These are phyloP conservation scores for Nicotiana knightiana DNA, from an alignment of 257 asterid species.

Conservation along the genomic window DNA sequence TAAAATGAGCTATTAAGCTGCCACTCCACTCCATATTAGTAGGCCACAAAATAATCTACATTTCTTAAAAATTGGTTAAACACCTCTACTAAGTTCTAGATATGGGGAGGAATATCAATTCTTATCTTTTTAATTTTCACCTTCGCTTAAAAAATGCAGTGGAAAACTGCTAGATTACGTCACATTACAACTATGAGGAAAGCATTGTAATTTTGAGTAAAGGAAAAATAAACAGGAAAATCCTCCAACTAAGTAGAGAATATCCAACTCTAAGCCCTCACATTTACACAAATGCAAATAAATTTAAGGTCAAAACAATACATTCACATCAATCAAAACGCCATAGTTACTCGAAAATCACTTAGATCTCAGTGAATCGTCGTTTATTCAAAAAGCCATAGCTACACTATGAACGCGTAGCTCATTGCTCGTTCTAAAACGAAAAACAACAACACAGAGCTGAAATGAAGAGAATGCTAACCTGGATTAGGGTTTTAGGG, in stretches of 20 bases:
- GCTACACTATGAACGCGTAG: not conserved
- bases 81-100: not conserved
- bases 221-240: not conserved
- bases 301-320: constrained; percentile 7
- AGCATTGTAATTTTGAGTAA: not conserved
- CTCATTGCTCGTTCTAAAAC: not conserved
- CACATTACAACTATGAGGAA: not conserved
- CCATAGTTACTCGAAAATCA: constrained; percentile 4
- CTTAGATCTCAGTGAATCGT: constrained; percentile 22
- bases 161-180: too few species aligned
- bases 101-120: not conserved
- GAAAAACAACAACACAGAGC: not conserved
- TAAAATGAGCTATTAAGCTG: not conserved
- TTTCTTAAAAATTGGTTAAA: not conserved
- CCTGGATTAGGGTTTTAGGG: constrained; percentile 24
- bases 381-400: not conserved
- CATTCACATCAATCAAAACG: not conserved
- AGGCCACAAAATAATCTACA: not conserved
- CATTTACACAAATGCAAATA: constrained; percentile 11
- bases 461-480: constrained; percentile 28
- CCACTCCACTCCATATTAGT: not conserved
- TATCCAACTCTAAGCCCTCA: not conserved
- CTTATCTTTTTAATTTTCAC: not conserved
- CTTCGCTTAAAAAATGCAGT: not conserved
- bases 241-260: not conserved